Evolutionary conservation across 2,329 filamentous ascomycete species (phyloP), one percentile per base, ranked within the genome.

Genomic region (Simplicillium sp.): DNA sequence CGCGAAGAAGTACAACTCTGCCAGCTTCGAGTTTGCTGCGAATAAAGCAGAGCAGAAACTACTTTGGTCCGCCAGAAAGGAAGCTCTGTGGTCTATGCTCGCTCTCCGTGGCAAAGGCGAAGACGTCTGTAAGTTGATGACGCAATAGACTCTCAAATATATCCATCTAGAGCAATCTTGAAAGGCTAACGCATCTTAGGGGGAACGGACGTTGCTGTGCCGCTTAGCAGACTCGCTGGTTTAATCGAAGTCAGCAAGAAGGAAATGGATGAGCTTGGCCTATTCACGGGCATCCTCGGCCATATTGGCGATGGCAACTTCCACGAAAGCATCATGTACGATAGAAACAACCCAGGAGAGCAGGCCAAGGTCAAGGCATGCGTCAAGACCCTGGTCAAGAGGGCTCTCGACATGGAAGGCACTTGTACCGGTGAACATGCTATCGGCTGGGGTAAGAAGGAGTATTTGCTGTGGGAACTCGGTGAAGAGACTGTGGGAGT

Each of bases 241-340:
- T 83, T 89, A 43, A 72, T 74, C 67, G 88, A 94, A 57, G 70
- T 87, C 34, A 89, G 85, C 47, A 94, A 95, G 66, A 84, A 86
- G 56, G 87, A 94, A 54, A 82, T 94, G 73, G 84, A 90, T 53
- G 80, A 87, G 11, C 70, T 95, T 11, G 87, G 87, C 0, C 65
- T 95, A 2, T 94, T 95, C 57, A 87, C 87, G 1, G 88, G 84
- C 53, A 85, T 94, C 20, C 68, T 96, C 4, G 89, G 89, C 3
- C 89, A 96, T 55, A 83, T 96, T 42, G 89, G 89, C 11, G 89
- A 95, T 55, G 89, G 89, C 31, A 96, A 96, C 61, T 96, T 96
- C 66, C 89, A 96, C 59, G 82, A 89, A 57, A 86, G 83, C 56
- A 92, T 96, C 62, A 82, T 96, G 64, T 96, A 94, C 59, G 78